Percentiles rank a stretch among this genome's conserved stretches.
These are phyloP conservation scores for Aureobasidium namibiae DNA, from an alignment of 2,329 filamentous ascomycete species.

Conservation along the genomic window DNA sequence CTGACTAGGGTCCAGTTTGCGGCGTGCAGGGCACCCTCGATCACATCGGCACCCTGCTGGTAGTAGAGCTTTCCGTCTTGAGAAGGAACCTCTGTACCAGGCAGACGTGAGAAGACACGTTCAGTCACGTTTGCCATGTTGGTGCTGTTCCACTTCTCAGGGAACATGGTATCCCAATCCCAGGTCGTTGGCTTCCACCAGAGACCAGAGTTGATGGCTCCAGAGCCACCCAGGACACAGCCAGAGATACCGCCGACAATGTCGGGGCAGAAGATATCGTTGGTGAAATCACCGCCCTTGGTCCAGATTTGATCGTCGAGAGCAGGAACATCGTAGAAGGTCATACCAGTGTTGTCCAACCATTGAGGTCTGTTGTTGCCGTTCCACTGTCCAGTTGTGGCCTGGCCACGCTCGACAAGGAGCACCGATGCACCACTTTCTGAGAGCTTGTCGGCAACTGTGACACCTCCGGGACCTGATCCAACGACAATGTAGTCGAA, in stretches of 20 bases:
- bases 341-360: slow-evolving; percentile 2
- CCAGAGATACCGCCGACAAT: slow-evolving; percentile 22
- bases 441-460: slow-evolving; percentile 11
- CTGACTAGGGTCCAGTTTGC: slow-evolving; percentile 41
- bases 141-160: slow-evolving; percentile 43
- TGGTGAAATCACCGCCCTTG: slow-evolving; percentile 7
- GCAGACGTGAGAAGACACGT: slow-evolving; percentile 37
- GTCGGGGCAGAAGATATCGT: slow-evolving; percentile 10
- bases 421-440: slow-evolving; percentile 4
- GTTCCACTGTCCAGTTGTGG: slow-evolving; percentile 6
- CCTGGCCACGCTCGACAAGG: slow-evolving; percentile 3
- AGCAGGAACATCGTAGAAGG: slow-evolving; percentile 11
- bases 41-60: slow-evolving; percentile 7
- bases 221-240: slow-evolving; percentile 45
- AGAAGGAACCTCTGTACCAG: slow-evolving; percentile 30
- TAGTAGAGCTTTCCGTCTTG: slow-evolving; percentile 21
- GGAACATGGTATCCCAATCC: slow-evolving; percentile 45
- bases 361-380: slow-evolving; percentile 3
- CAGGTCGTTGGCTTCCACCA: slow-evolving; percentile 47
- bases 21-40: slow-evolving; percentile 41
- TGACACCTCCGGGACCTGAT: slow-evolving; percentile 5
- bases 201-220: slow-evolving; percentile 47
- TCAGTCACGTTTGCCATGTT: slow-evolving; percentile 40
- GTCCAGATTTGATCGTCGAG: slow-evolving; percentile 8
- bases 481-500: slow-evolving; percentile 13